Evolutionary conservation across 306 rosid species (phyloP), one percentile per base, ranked within the genome.

Genomic region (Vigna unguiculata): DNA sequence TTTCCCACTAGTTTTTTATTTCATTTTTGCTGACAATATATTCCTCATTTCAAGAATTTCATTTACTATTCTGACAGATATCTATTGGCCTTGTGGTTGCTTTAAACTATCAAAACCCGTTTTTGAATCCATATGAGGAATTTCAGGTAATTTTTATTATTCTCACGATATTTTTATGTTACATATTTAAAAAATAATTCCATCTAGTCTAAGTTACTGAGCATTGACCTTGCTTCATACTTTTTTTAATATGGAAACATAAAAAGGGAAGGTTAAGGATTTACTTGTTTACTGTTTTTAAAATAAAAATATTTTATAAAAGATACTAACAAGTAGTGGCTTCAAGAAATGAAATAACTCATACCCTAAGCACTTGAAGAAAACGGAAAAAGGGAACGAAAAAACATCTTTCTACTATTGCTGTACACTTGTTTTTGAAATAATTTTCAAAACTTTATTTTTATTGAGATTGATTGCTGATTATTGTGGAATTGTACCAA

Each of bases 11-110:
- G 51, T 46, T 48, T 58, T 24, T 59, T 20, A 20, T 28, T 67
- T 74, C 15, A 30, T 69, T 80, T 24, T 72, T 57, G 22, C 49
- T 72, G 47, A 34, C 41, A 16, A 76, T 36, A 19, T 71, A 54
- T 73, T 58, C 32, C 63, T 46, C 53, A 34, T 70, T 75, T 75
- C 21, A 72, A 68, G 75, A 71, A 75, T 68, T 63, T 46, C 36
- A 46, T 57, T 83, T 72, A 64, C 72, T 65, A 40, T 32, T 63
- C 63, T 67, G 74, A 79, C 96, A 94, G 98, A 83, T 94, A 78
- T 87, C 95, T 54, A 74, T 94, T 48, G 98, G 98, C 84, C 79
- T 92, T 51, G 98, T 94, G 74, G 91, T 92, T 83, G 95, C 98
- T 80, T 83, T 94, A 86, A 88, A 94, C 82, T 94, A 94, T 85